Evolutionary conservation across 2,329 filamentous ascomycete genomes (phyloP).

Genomic region (Calonectria pseudoturangicola): DNA sequence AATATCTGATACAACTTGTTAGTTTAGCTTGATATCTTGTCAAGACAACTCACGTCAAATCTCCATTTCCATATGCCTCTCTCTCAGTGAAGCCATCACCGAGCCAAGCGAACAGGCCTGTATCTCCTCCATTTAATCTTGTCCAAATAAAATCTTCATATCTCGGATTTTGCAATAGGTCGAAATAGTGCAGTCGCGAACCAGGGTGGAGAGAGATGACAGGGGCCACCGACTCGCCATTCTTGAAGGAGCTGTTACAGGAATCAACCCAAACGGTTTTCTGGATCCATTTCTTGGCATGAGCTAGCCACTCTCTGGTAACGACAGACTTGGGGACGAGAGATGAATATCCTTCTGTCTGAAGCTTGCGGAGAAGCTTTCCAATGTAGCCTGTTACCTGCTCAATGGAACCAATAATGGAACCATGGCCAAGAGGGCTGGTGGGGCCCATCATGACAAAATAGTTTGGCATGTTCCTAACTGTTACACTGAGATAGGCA

Average conservation of each 20-base stretch:
- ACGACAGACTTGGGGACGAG: neutral
- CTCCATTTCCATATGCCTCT: neutral
- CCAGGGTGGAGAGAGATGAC: neutral
- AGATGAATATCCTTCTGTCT: neutral
- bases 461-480: neutral
- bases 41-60: slow-evolving; percentile 1
- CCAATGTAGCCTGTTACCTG: neutral
- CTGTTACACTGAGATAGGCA: neutral
- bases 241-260: neutral
- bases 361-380: neutral
- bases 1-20: neutral
- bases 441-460: slow-evolving; percentile 7
- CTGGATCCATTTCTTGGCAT: neutral
- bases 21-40: neutral
- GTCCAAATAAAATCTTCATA: neutral
- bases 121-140: neutral
- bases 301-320: neutral
- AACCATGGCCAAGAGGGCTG: neutral
- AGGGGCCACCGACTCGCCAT: neutral
- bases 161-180: neutral
- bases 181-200: neutral
- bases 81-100: slow-evolving; percentile 1
- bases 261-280: neutral
- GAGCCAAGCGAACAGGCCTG: neutral
- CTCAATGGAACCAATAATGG: neutral